Base-by-base conservation (phyloP, 75 land plant species). In the Pinus taeda region DNA sequence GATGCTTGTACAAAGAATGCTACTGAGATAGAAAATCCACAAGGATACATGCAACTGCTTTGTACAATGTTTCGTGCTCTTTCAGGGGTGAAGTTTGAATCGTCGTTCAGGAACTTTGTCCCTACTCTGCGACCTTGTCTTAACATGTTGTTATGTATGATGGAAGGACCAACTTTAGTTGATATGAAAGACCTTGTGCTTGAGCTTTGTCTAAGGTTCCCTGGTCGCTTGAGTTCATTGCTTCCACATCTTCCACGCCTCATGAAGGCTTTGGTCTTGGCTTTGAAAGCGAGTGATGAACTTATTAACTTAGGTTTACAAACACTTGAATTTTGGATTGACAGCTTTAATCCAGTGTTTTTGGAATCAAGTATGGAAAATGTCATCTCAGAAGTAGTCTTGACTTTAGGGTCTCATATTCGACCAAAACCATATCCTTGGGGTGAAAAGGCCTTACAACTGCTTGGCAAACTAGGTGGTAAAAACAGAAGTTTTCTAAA, bases 271-370 rank as follows among this genome's bases (percentile, higher is more conserved):
- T 86, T 97, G 30, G 98, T 95, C 67, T 77, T 93, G 74, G 93
- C 94, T 74, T 87, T 97, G 22, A 95, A 93, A 72, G 98, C 98
- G 60, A 93, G 81, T 82, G 96, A 97, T 81, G 99, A 97, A 11
- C 94, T 97, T 29, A 90, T 95, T 18, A 82, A 83, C 63, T 78
- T 97, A 70, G 98, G 96, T 30, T 83, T 95, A 29, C 83, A 96
- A 65, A 97, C 99, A 45, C 91, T 97, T 61, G 99, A 97, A 67
- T 93, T 87, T 69, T 97, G 99, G 99, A 93, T 97, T 70, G 98
- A 97, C 77, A 97, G 99, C 74, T 78, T 97, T 20, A 97, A 95
- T 83, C 99, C 99, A 74, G 99, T 93, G 77, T 97, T 97, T 79
- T 80, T 95, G 83, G 96, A 97, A 80, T 96, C 98, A 2, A 97